Percentiles rank a stretch among this genome's conserved stretches.
These are phyloP conservation scores for Leccinum colubrinum DNA, from an alignment of 1,284 basidiomycete species.

Conservation along the genomic window DNA sequence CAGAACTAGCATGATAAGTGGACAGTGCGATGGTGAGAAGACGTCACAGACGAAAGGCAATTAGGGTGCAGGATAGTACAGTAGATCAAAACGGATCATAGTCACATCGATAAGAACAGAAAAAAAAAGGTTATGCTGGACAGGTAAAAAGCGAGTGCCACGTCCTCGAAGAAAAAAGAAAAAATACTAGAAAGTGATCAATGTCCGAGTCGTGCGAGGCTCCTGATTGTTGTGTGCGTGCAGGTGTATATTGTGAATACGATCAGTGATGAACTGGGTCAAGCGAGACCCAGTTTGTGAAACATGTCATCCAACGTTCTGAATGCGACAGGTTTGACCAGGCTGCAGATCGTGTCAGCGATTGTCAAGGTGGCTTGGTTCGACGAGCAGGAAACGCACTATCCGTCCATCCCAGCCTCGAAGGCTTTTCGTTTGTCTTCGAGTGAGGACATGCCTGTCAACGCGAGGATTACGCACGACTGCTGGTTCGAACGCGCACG, in stretches of 20 bases:
- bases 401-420: conserved; percentile 92
- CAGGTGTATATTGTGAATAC: conserved; percentile 17
- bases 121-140: not conserved
- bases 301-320: conserved; percentile 88
- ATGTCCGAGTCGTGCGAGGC: conserved; percentile 14
- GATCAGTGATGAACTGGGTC: conserved; percentile 19
- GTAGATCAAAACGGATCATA: conserved; percentile 8
- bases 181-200: conserved; percentile 30
- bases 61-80: conserved; percentile 11
- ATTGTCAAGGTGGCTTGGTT: not conserved
- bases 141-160: not conserved
- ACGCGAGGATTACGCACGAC: conserved; percentile 75
- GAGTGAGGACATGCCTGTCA: conserved; percentile 90
- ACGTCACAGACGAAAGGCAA: not conserved
- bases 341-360: conserved; percentile 40
- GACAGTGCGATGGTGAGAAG: not conserved
- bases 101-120: not conserved
- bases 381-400: conserved; percentile 53
- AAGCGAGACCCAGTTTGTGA: conserved; percentile 67
- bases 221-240: not conserved
- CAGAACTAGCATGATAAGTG: conserved; percentile 10
- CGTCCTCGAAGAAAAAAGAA: conserved; percentile 2
- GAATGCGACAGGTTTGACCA: conserved; percentile 91
- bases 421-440: conserved; percentile 93
- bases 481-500: conserved; percentile 40